These are phyloP conservation scores for Sordariomycetes sp. DNA, from an alignment of 2,329 filamentous ascomycete genomes.

Conservation along the genomic window DNA sequence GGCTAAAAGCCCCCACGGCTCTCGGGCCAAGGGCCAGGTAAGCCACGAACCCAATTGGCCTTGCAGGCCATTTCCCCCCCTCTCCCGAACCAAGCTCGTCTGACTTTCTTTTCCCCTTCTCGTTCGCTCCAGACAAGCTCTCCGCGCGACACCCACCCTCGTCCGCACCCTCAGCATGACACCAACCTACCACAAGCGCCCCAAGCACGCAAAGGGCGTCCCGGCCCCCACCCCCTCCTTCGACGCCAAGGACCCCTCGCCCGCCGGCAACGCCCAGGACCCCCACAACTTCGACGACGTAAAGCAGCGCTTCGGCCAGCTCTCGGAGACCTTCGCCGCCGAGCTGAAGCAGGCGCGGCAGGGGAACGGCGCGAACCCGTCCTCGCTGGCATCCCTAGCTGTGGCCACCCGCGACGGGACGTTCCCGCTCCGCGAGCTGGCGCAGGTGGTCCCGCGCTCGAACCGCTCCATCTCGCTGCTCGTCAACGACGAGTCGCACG, in stretches of 20 bases:
- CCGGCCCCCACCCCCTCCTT: slow-evolving; percentile 9
- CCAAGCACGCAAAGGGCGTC: slow-evolving; percentile 8
- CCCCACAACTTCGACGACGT: slow-evolving; percentile 36
- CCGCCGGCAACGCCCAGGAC: slow-evolving; percentile 22
- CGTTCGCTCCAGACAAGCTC: background rate
- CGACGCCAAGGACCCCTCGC: slow-evolving; percentile 11
- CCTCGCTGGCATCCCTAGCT: slow-evolving; percentile 29
- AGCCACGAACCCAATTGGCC: background rate
- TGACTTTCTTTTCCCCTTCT: background rate
- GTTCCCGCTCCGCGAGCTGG: slow-evolving; percentile 41
- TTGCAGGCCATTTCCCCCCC: too few species aligned
- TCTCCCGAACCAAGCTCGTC: background rate
- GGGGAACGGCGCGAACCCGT: slow-evolving; percentile 39
- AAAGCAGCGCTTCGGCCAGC: slow-evolving; percentile 23
- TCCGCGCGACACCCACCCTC: background rate
- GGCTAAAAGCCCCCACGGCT: slow-evolving; percentile 1
- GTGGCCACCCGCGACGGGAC: slow-evolving; percentile 17
- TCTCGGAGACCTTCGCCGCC: slow-evolving; percentile 26
- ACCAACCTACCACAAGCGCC: slow-evolving; percentile 19
- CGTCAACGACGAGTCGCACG: slow-evolving; percentile 25
- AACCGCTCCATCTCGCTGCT: slow-evolving; percentile 26
- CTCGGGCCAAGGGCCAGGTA: background rate
- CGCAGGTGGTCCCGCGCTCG: slow-evolving; percentile 34
- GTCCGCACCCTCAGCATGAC: slow-evolving; percentile 15
- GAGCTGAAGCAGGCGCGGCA: slow-evolving; percentile 22